Percentiles rank a stretch among this genome's conserved stretches.
These are phyloP conservation scores for Rosa multiflora DNA, from an alignment of 306 rosid genomes.

Conservation along the genomic window DNA sequence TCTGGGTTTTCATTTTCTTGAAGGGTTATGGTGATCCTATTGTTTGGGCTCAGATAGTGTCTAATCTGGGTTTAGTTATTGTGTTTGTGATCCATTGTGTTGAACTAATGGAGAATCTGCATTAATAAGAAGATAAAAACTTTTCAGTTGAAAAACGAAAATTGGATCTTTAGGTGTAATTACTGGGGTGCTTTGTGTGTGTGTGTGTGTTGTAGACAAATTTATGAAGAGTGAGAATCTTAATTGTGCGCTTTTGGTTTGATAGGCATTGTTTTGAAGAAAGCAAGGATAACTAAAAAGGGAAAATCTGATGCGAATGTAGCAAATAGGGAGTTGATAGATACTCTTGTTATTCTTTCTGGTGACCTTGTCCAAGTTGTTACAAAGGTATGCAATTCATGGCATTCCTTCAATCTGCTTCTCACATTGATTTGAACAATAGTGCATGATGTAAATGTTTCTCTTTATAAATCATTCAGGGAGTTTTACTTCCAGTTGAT, in stretches of 20 bases:
- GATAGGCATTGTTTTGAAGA: constrained; percentile 74
- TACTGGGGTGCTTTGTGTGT: too few species aligned
- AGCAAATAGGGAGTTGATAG: constrained; percentile 48
- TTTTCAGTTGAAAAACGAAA: background rate
- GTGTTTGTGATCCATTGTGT: background rate
- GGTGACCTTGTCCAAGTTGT: constrained; percentile 81
- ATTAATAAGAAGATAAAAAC: background rate
- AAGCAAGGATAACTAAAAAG: constrained; percentile 71
- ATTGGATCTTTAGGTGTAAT: background rate
- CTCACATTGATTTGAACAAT: background rate
- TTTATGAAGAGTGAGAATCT: background rate
- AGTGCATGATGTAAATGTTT: constrained; percentile 9
- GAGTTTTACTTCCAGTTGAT: constrained; percentile 55
- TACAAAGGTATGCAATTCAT: constrained; percentile 52
- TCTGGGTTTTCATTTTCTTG: constrained; percentile 16
- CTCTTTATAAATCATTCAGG: constrained; percentile 41
- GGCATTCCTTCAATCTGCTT: constrained; percentile 4
- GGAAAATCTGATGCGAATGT: constrained; percentile 56
- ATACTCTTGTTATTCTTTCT: constrained; percentile 64
- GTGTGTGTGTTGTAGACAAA: background rate
- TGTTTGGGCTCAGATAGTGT: constrained; percentile 20
- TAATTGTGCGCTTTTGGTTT: constrained; percentile 7
- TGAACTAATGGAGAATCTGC: background rate
- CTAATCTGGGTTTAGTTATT: constrained; percentile 21
- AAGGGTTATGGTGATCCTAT: constrained; percentile 14